Conservation (phyloP, 1,284 basidiomycete genomes). For the Apiotrichum akiyoshidainum region DNA sequence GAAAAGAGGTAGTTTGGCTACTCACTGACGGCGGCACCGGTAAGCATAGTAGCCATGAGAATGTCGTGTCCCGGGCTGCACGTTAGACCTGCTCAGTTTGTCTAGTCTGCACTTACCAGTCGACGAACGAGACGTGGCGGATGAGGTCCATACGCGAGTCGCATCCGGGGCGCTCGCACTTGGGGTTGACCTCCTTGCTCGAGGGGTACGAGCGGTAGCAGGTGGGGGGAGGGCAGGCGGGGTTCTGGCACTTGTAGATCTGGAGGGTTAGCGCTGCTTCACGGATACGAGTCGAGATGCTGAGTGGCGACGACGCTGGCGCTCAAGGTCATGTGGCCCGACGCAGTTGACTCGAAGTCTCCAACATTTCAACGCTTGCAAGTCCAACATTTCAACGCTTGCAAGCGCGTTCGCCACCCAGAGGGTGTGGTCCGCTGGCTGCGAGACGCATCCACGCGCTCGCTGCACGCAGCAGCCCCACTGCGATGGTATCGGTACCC, state of each 20-base stretch:
- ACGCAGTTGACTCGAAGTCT: not conserved
- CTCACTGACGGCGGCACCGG: slow-evolving; percentile 89
- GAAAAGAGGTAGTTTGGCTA: slow-evolving; percentile 12
- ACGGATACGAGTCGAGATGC: not conserved
- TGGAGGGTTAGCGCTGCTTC: slow-evolving; percentile 40
- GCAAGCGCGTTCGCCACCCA: not conserved
- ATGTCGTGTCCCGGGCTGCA: slow-evolving; percentile 78
- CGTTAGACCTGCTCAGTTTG: not conserved
- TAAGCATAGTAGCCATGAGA: slow-evolving; percentile 99
- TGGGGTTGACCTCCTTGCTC: slow-evolving; percentile 88
- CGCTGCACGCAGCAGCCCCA: not conserved
- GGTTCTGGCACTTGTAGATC: slow-evolving; percentile 98
- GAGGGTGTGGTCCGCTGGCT: not conserved
- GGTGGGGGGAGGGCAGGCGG: slow-evolving; percentile 85
- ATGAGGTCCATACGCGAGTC: slow-evolving; percentile 84
- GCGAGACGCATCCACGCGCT: not conserved
- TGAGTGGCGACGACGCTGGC: not conserved
- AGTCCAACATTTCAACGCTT: not conserved
- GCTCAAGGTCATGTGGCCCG: not conserved
- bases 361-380: not conserved
- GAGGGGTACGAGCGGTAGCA: slow-evolving; percentile 92
- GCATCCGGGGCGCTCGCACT: slow-evolving; percentile 90
- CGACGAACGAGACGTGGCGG: slow-evolving; percentile 90
- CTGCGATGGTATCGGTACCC: slow-evolving; percentile 30
- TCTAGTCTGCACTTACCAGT: slow-evolving; percentile 43